Evolutionary conservation across 2,329 filamentous ascomycete species (phyloP).

Genomic region (Aspergillus ochraceus): DNA sequence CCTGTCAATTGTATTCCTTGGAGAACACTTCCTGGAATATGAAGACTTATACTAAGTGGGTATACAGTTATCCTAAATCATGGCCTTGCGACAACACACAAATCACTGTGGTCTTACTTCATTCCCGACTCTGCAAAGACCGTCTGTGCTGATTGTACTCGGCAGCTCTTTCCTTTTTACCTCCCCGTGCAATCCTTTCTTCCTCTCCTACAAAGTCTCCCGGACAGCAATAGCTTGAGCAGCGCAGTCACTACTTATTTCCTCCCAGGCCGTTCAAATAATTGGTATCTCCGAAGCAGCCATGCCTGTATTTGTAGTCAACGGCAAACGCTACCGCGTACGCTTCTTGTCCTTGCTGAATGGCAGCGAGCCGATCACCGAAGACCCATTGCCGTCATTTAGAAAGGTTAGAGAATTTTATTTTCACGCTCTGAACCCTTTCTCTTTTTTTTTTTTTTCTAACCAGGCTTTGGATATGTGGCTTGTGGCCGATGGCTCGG

Average conservation of each 20-base stretch:
- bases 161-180: not conserved
- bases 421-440: not conserved
- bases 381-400: not conserved
- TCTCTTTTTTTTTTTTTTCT: not conserved
- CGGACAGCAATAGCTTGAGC: not conserved
- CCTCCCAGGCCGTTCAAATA: not conserved
- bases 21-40: too few species aligned
- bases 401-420: not conserved
- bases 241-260: not conserved
- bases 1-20: too few species aligned
- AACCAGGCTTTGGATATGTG: not conserved
- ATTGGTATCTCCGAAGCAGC: not conserved
- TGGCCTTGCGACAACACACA: too few species aligned
- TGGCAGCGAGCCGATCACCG: not conserved
- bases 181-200: not conserved
- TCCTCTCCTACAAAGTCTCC: too few species aligned
- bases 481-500: not conserved
- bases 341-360: slow-evolving; percentile 1
- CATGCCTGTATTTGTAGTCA: slow-evolving; percentile 17
- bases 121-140: not conserved
- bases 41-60: too few species aligned
- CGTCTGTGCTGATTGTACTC: not conserved
- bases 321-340: slow-evolving; percentile 12
- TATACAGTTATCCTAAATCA: too few species aligned
- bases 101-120: not conserved